A percentile compares a stretch with the other conserved stretches of the same genome.
These are phyloP conservation scores for Phytophthora citrophthora DNA, from an alignment of 352 stramenopile species.

Conservation along the genomic window DNA sequence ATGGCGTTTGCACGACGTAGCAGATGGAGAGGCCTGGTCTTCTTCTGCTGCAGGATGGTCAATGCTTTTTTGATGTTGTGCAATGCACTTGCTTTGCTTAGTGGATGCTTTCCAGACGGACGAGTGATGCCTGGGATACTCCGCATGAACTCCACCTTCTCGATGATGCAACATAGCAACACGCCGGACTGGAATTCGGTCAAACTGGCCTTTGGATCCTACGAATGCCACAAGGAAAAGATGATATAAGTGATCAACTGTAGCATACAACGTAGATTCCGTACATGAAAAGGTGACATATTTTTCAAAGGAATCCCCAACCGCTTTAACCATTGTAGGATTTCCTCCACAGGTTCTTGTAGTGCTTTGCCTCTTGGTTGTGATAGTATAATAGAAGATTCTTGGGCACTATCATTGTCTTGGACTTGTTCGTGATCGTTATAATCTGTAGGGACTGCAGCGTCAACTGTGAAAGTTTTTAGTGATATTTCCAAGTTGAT, in stretches of 20 bases:
- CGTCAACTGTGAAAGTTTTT: conserved; percentile 2
- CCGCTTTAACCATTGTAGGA: conserved; percentile 49
- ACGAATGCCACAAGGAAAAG: conserved; percentile 1
- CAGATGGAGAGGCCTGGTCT: conserved; percentile 63
- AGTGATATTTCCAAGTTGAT: not conserved
- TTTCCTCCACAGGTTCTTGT: conserved; percentile 14
- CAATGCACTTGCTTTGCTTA: conserved; percentile 61
- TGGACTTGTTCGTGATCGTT: too few species aligned
- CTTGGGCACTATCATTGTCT: too few species aligned
- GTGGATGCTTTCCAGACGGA: conserved; percentile 26
- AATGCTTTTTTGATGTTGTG: conserved; percentile 81
- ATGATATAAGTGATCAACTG: not conserved
- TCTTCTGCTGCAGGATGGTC: conserved; percentile 65
- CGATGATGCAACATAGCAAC: conserved; percentile 67
- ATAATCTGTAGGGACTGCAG: not conserved
- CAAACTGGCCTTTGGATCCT: conserved; percentile 41
- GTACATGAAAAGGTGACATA: conserved; percentile 41
- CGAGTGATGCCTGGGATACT: conserved; percentile 54
- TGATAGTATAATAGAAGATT: not conserved
- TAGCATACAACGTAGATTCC: not conserved
- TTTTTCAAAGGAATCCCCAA: conserved; percentile 41
- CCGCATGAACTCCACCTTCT: conserved; percentile 76
- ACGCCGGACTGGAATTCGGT: conserved; percentile 66
- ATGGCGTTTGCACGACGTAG: conserved; percentile 49
- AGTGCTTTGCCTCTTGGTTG: not conserved